Evolutionary conservation across 1,284 basidiomycete genomes (phyloP).

Genomic region (Meira nashicola): DNA sequence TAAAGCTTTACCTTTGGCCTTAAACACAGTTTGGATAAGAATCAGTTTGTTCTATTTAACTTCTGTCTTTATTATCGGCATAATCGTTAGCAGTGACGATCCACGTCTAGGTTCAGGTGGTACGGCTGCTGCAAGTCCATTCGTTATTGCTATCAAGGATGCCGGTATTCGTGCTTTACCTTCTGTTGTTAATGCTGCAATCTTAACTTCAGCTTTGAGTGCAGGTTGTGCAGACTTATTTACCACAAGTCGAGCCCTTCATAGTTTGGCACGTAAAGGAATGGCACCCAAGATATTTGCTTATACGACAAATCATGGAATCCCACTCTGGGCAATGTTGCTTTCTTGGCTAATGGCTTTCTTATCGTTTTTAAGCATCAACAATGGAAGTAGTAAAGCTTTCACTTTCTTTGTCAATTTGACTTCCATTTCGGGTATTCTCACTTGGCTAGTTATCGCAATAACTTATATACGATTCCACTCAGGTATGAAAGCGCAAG

Average conservation of each 20-base stretch:
- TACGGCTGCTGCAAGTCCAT: slow-evolving; percentile 70
- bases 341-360: slow-evolving; percentile 19
- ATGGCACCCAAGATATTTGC: slow-evolving; percentile 55
- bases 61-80: slow-evolving; percentile 62
- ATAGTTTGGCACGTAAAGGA: slow-evolving; percentile 57
- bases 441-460: slow-evolving; percentile 61
- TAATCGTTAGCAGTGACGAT: slow-evolving; percentile 69
- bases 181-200: slow-evolving; percentile 53
- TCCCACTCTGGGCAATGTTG: slow-evolving; percentile 10
- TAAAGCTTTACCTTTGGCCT: slow-evolving; percentile 17
- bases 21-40: slow-evolving; percentile 15
- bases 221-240: slow-evolving; percentile 61
- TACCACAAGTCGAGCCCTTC: slow-evolving; percentile 59
- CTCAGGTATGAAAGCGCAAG: slow-evolving; percentile 69
- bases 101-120: slow-evolving; percentile 56
- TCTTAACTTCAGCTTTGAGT: slow-evolving; percentile 59
- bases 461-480: slow-evolving; percentile 76
- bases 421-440: slow-evolving; percentile 56
- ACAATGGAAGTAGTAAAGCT: slow-evolving; percentile 15
- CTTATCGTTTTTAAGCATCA: slow-evolving; percentile 54
- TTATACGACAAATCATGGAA: slow-evolving; percentile 1
- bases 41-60: slow-evolving; percentile 61
- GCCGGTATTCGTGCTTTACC: slow-evolving; percentile 4
- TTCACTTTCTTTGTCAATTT: slow-evolving; percentile 22
- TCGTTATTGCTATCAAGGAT: slow-evolving; percentile 65